phyloP scores from a whole-genome alignment of 148 eudicot species.

The Heliosperma pusillum region DNA sequence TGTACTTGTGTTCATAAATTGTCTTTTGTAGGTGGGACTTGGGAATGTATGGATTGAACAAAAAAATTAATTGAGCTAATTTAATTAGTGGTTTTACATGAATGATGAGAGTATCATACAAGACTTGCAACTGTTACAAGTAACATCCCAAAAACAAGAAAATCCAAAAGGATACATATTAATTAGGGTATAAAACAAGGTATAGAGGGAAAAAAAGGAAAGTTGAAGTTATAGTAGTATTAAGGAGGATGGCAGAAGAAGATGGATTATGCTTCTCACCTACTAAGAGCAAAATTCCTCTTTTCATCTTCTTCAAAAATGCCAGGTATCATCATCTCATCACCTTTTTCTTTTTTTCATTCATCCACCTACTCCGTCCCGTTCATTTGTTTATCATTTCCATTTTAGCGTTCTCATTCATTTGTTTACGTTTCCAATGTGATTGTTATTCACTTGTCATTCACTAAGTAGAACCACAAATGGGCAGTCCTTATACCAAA shows the following conservation, averaged over 20 bases:
- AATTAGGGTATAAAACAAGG: background rate
- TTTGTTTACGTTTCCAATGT: too few species aligned
- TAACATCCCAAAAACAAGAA: slow-evolving; percentile 14
- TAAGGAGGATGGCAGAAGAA: slow-evolving; percentile 39
- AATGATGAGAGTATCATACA: background rate
- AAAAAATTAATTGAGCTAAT: background rate
- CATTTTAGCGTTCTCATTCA: too few species aligned
- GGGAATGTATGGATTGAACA: background rate
- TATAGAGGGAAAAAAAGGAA: background rate
- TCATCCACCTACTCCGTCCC: too few species aligned
- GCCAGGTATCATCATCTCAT: slow-evolving; percentile 33
- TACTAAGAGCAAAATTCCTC: slow-evolving; percentile 34
- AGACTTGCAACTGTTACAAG: background rate
- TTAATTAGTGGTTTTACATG: slow-evolving; percentile 3
- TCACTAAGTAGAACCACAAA: too few species aligned
- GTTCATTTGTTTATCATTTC: too few species aligned
- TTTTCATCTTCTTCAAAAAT: slow-evolving; percentile 44
- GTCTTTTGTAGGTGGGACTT: background rate
- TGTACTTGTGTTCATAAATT: background rate
- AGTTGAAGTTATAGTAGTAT: background rate
- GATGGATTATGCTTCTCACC: slow-evolving; percentile 32
- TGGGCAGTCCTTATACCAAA: too few species aligned
- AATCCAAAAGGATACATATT: background rate
- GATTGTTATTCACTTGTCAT: too few species aligned
- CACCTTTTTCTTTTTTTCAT: too few species aligned